Evolutionary conservation across 306 rosid genomes (phyloP).

Genomic region (Arachis hypogaea): DNA sequence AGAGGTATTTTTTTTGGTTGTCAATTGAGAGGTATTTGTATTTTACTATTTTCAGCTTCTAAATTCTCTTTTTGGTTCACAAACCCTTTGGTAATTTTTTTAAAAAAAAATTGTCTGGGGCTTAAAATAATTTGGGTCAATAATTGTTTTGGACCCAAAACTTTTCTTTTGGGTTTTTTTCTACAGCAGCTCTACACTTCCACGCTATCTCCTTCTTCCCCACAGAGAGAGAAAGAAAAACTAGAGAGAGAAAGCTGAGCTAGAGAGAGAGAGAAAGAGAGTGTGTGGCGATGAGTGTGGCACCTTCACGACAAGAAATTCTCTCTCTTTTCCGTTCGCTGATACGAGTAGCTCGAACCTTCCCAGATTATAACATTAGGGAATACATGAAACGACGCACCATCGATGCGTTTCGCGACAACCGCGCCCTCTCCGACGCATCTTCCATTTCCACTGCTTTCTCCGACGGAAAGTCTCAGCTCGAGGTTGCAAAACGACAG

Average conservation of each 20-base stretch:
- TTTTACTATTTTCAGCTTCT: too few species aligned
- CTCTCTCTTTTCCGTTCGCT: conserved; percentile 63
- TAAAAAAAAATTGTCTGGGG: too few species aligned
- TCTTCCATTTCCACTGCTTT: conserved; percentile 48
- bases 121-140: not conserved
- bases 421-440: conserved; percentile 55
- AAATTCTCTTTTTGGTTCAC: too few species aligned
- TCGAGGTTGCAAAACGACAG: conserved; percentile 64
- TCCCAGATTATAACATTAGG: conserved; percentile 75
- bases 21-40: too few species aligned
- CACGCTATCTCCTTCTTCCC: not conserved
- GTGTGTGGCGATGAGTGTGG: conserved; percentile 1
- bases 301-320: conserved; percentile 38
- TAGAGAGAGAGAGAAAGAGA: not conserved
- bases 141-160: not conserved
- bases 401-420: conserved; percentile 65
- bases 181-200: too few species aligned
- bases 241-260: not conserved
- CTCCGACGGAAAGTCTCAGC: conserved; percentile 59
- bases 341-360: conserved; percentile 58
- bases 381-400: conserved; percentile 79
- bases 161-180: too few species aligned
- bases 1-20: too few species aligned
- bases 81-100: too few species aligned
- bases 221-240: not conserved